Evolutionary conservation across 192 early-diverging fungal species (phyloP).

Genomic region (Oehlia diaphana): DNA sequence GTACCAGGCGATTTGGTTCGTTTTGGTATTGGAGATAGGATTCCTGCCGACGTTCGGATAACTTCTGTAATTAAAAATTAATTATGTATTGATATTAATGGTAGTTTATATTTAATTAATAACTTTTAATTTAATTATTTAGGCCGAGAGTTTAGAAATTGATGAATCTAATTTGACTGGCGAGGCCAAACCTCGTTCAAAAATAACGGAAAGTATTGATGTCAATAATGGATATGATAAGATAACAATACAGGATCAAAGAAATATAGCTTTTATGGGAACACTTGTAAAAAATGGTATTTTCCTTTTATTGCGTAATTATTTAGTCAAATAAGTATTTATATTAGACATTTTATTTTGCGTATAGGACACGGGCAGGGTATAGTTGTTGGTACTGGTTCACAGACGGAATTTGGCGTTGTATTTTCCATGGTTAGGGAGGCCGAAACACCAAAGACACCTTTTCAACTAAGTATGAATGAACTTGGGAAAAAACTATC

Average conservation of each 20-base stretch:
- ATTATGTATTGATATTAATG: background rate
- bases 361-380: constrained; percentile 73
- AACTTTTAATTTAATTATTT: constrained; percentile 1
- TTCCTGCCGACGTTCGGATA: constrained; percentile 91
- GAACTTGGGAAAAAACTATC: constrained; percentile 87
- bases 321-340: background rate
- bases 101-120: background rate
- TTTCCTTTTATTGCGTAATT: background rate
- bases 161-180: constrained; percentile 92
- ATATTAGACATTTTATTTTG: background rate
- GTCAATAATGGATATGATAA: constrained; percentile 44
- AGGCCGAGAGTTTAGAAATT: constrained; percentile 79
- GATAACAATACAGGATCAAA: constrained; percentile 66
- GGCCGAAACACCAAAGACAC: constrained; percentile 86
- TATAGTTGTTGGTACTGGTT: constrained; percentile 87
- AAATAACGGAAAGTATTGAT: constrained; percentile 56
- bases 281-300: constrained; percentile 83
- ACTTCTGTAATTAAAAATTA: constrained; percentile 37
- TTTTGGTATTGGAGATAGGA: constrained; percentile 86
- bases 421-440: constrained; percentile 95
- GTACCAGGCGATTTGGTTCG: constrained; percentile 91
- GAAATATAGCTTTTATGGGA: constrained; percentile 95
- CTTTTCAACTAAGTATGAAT: constrained; percentile 94
- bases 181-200: constrained; percentile 80
- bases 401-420: constrained; percentile 90